phyloP scores from a whole-genome alignment of 306 rosid genomes.

The Acacia confusa region DNA sequence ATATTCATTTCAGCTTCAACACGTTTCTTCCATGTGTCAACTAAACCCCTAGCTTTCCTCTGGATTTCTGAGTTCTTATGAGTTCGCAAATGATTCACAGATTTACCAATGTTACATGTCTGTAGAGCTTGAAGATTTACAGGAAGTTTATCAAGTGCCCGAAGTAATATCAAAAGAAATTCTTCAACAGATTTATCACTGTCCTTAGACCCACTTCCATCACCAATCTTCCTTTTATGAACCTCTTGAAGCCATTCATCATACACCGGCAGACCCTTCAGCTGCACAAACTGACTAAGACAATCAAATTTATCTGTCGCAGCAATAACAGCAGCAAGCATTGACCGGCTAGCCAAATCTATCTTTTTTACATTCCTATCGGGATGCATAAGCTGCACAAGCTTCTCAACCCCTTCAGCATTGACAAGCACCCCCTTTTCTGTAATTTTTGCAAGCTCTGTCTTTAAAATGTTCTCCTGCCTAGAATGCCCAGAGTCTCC shows the following conservation, averaged over 20 bases:
- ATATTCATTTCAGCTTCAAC: conserved; percentile 87
- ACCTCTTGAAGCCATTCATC: conserved; percentile 96
- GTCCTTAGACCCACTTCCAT: conserved; percentile 53
- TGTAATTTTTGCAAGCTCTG: conserved; percentile 67
- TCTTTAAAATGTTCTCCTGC: conserved; percentile 62
- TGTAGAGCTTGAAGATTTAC: conserved; percentile 77
- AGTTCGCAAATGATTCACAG: conserved; percentile 79
- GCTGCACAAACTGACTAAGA: conserved; percentile 71
- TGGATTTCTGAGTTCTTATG: conserved; percentile 76
- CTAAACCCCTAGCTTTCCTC: conserved; percentile 80
- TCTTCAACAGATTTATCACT: conserved; percentile 75
- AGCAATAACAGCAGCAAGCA: conserved; percentile 79
- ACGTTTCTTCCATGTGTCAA: conserved; percentile 89
- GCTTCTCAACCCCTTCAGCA: conserved; percentile 68
- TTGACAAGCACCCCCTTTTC: conserved; percentile 80
- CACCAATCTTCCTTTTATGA: conserved; percentile 77
- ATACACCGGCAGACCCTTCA: conserved; percentile 70
- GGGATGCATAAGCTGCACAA: conserved; percentile 77
- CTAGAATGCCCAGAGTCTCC: conserved; percentile 59
- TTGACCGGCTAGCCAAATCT: conserved; percentile 68
- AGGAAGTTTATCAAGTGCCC: conserved; percentile 80
- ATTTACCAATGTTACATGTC: conserved; percentile 70
- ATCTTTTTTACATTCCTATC: conserved; percentile 65
- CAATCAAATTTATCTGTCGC: conserved; percentile 72
- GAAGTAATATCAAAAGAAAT: conserved; percentile 76